A percentile compares a stretch with the other conserved stretches of the same genome.
Conservation (phyloP, 495 filamentous ascomycete genomes). For the Ascodesmis nigricans region DNA sequence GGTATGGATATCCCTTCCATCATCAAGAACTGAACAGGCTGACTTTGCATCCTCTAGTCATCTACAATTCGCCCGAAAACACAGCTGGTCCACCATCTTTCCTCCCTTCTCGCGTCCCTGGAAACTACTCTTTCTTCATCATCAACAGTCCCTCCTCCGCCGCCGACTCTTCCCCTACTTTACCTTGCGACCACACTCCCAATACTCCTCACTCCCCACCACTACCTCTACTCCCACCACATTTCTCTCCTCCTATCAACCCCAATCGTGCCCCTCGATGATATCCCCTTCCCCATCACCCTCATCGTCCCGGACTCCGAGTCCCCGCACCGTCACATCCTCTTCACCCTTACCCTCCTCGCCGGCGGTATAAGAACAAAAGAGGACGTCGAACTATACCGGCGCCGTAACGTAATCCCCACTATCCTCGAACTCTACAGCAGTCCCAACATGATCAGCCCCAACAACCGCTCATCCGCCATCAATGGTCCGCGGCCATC, state of each 20-base stretch:
- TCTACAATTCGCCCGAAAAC: constrained; percentile 56
- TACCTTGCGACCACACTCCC: constrained; percentile 48
- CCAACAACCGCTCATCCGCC: too few relatives aligned
- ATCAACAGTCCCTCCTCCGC: too few relatives aligned
- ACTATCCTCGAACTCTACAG: constrained; percentile 47
- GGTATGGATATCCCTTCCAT: constrained; percentile 2
- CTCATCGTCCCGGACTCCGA: constrained; percentile 52
- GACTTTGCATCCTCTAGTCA: constrained; percentile 41
- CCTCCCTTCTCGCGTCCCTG: constrained; percentile 38
- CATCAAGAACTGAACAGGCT: constrained; percentile 29
- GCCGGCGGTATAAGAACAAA: constrained; percentile 42
- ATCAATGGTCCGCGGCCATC: too few relatives aligned
- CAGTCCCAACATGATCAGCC: constrained; percentile 43
- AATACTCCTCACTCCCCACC: too few relatives aligned
- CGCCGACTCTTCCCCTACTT: constrained; percentile 30
- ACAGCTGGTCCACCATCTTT: constrained; percentile 50
- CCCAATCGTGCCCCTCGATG: constrained; percentile 49
- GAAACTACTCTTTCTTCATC: too few relatives aligned
- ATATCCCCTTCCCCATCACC: constrained; percentile 54
- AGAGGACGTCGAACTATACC: constrained; percentile 62
- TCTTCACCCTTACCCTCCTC: constrained; percentile 63
- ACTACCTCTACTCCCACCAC: constrained; percentile 67
- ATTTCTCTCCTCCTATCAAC: constrained; percentile 61
- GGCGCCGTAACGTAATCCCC: constrained; percentile 58
- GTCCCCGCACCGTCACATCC: constrained; percentile 48